Percentiles rank a stretch among this genome's conserved stretches.
These are phyloP conservation scores for Hymenoscyphus salicellus DNA, from an alignment of 2,329 filamentous ascomycete species.

Conservation along the genomic window DNA sequence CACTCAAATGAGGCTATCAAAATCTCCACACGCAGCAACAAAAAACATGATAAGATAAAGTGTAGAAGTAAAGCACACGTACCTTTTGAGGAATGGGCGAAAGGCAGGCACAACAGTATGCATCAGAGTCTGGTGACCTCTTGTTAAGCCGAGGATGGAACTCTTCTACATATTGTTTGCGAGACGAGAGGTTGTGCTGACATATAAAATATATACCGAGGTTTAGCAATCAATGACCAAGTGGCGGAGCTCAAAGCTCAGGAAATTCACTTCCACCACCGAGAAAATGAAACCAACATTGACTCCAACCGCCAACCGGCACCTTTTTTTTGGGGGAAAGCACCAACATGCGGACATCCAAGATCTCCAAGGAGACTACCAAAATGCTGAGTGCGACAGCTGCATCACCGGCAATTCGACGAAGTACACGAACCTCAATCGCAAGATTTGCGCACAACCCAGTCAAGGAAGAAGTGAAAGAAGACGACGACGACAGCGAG, in stretches of 20 bases:
- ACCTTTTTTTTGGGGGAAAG: not conserved
- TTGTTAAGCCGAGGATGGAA: not conserved
- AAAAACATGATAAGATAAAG: not conserved
- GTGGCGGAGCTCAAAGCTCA: not conserved
- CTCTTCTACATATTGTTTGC: not conserved
- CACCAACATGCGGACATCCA: slow-evolving; percentile 45
- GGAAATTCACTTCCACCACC: not conserved
- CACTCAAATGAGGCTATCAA: not conserved
- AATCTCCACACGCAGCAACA: not conserved
- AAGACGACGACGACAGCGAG: not conserved
- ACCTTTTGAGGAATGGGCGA: slow-evolving; percentile 7
- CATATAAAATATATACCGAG: not conserved
- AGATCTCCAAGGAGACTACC: slow-evolving; percentile 56
- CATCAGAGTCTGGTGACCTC: slow-evolving; percentile 1
- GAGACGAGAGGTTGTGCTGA: not conserved
- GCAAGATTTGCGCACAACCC: slow-evolving; percentile 46
- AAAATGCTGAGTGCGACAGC: slow-evolving; percentile 52
- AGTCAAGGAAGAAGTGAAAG: slow-evolving; percentile 26
- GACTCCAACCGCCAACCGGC: not conserved
- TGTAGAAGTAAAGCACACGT: not conserved
- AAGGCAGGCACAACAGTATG: slow-evolving; percentile 1
- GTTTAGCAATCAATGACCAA: not conserved
- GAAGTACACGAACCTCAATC: slow-evolving; percentile 50
- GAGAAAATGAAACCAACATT: not conserved
- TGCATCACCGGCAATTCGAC: slow-evolving; percentile 39